phyloP scores from a whole-genome alignment of 352 stramenopile genomes.

The Phytophthora foliorum region DNA sequence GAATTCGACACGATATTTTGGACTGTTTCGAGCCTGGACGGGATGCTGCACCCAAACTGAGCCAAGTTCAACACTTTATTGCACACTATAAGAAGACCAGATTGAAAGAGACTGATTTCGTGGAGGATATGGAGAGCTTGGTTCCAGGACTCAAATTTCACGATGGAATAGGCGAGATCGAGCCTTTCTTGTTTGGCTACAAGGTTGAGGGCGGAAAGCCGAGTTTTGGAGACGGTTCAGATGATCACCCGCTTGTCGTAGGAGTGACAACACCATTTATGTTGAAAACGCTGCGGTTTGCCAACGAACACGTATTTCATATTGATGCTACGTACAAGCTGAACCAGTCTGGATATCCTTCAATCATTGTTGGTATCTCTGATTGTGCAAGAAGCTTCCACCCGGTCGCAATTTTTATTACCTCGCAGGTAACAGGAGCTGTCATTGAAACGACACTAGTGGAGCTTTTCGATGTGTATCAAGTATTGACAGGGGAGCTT shows the following conservation, averaged over 20 bases:
- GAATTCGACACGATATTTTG: slow-evolving; percentile 2
- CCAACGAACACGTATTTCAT: slow-evolving; percentile 4
- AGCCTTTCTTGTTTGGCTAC: neutral
- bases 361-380: neutral
- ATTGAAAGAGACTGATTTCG: slow-evolving; percentile 6
- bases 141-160: neutral
- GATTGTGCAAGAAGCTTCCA: neutral
- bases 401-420: neutral
- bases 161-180: neutral
- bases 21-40: slow-evolving; percentile 5
- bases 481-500: neutral
- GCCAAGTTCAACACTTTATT: slow-evolving; percentile 8
- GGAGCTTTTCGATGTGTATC: neutral
- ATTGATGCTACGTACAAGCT: slow-evolving; percentile 13
- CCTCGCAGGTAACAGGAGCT: neutral
- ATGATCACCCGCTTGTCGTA: slow-evolving; percentile 3
- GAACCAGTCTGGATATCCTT: slow-evolving; percentile 14
- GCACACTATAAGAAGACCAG: slow-evolving; percentile 1
- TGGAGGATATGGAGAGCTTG: slow-evolving; percentile 8
- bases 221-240: slow-evolving; percentile 3
- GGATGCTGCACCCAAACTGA: neutral
- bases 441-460: neutral
- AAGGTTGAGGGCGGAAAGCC: neutral
- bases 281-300: neutral
- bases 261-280: slow-evolving; percentile 11